phyloP scores from a whole-genome alignment of 2,329 filamentous ascomycete genomes.

The Orbilia brochopaga region DNA sequence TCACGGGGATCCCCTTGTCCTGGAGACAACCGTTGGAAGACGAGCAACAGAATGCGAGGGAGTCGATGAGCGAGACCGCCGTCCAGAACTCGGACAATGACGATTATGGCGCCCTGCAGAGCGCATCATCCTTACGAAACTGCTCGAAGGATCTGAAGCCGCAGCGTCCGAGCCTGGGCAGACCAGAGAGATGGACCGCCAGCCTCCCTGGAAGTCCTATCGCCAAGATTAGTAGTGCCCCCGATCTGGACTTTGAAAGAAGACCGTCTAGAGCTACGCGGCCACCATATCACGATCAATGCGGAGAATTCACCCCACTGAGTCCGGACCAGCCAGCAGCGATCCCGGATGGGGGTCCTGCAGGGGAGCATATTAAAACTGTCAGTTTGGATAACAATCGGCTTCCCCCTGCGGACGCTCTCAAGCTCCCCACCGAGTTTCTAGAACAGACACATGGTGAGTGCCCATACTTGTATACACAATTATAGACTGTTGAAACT shows the following conservation, averaged over 20 bases:
- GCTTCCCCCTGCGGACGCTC: not conserved
- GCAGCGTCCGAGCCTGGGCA: slow-evolving; percentile 15
- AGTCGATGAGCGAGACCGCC: slow-evolving; percentile 28
- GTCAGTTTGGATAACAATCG: not conserved
- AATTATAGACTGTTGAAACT: too few relatives aligned
- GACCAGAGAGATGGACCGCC: not conserved
- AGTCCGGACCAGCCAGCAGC: not conserved
- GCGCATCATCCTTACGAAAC: slow-evolving; percentile 15
- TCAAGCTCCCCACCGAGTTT: slow-evolving; percentile 13
- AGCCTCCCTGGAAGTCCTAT: not conserved
- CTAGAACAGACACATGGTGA: slow-evolving; percentile 24
- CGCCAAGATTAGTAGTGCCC: not conserved
- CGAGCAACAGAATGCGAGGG: slow-evolving; percentile 16
- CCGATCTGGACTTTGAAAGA: not conserved
- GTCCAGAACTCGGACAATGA: slow-evolving; percentile 30
- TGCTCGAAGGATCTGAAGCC: slow-evolving; percentile 6
- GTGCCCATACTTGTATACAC: not conserved
- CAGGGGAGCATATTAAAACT: not conserved
- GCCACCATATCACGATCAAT: too few relatives aligned
- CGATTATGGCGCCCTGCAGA: slow-evolving; percentile 9
- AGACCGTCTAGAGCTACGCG: too few relatives aligned
- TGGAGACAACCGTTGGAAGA: slow-evolving; percentile 16
- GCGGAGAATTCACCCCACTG: not conserved
- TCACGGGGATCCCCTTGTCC: slow-evolving; percentile 25
- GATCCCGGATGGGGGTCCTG: not conserved